These are phyloP conservation scores for Coffea eugenioides DNA, from an alignment of 257 asterid species.

Conservation along the genomic window DNA sequence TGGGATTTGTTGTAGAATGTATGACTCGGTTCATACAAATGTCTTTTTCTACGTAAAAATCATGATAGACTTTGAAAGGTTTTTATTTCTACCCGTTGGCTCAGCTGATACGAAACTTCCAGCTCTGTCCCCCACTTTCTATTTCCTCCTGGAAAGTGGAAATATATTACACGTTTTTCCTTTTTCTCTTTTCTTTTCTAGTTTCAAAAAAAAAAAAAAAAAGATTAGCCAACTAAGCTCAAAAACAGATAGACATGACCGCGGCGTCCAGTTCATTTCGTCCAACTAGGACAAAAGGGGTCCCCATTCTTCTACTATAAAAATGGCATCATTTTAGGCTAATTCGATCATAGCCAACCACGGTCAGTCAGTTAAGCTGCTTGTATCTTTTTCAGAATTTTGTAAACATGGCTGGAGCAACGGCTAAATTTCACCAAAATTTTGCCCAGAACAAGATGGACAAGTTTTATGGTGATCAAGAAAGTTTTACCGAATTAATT, in stretches of 20 bases:
- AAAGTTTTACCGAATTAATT: constrained; percentile 19
- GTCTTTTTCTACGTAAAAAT: neutral
- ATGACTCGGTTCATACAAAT: neutral
- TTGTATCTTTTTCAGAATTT: too few species aligned
- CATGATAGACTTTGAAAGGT: neutral
- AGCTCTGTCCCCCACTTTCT: neutral
- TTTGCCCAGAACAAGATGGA: neutral
- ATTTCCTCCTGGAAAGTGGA: neutral
- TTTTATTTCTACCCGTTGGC: neutral
- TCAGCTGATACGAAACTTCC: neutral
- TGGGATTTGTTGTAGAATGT: neutral
- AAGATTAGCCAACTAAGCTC: neutral
- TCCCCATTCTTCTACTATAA: constrained; percentile 9
- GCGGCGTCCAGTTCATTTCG: constrained; percentile 9
- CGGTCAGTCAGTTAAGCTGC: too few species aligned
- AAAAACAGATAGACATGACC: neutral
- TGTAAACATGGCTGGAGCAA: neutral
- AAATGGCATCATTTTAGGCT: neutral
- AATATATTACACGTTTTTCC: neutral
- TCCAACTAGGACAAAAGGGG: constrained; percentile 15
- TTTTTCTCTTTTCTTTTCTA: neutral
- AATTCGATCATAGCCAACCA: neutral
- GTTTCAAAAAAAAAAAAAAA: neutral
- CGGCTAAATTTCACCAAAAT: neutral
- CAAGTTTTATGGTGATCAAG: constrained; percentile 18